Base-by-base conservation (phyloP, 129 eudicot species). In the Ambrosia trifida region DNA sequence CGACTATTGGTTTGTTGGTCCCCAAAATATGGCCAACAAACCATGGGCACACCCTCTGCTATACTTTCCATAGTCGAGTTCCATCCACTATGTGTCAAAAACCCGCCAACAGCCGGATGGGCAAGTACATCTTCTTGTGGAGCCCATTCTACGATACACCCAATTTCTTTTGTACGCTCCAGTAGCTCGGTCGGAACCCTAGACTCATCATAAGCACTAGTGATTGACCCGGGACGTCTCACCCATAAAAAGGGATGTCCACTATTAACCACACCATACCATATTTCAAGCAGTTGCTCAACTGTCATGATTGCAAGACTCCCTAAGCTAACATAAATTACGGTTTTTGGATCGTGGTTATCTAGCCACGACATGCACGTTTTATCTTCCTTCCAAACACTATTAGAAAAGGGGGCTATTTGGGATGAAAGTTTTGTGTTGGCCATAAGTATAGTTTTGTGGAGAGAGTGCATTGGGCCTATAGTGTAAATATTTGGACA, bases 81-180 rank as follows among this genome's bases (percentile, higher is more conserved):
- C 91, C 91, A 88, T 6, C 95, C 95, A 47, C 83, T 78, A 38
- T 85, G 95, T 1, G 91, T 85, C 13, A 88, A 66, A 71, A 88
- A 88, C 19, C 75, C 88, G 6, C 95, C 86, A 28, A 88, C 46
- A 0, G 90, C 85, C 14, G 14, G 64, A 68, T 83, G 95, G 18
- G 85, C 90, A 7, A 88, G 45, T 9, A 88, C 95, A 30, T 75
- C 86, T 68, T 85, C 90, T 54, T 85, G 95, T 24, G 90, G 84
- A 0, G 84, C 84, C 95, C 90, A 88, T 16, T 79, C 72, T 17
- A 88, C 88, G 1, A 85, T 76, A 36, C 62, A 76, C 31, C 95
- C 95, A n/a, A 83, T 83, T 53, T 78, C 85, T 47, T 69, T 76
- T 0, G 89, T 82, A 11, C 54, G 78, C 20, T 76, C 82, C 10